phyloP scores from a whole-genome alignment of 1,139 yeast species.

The Debaryomyces sp. region DNA sequence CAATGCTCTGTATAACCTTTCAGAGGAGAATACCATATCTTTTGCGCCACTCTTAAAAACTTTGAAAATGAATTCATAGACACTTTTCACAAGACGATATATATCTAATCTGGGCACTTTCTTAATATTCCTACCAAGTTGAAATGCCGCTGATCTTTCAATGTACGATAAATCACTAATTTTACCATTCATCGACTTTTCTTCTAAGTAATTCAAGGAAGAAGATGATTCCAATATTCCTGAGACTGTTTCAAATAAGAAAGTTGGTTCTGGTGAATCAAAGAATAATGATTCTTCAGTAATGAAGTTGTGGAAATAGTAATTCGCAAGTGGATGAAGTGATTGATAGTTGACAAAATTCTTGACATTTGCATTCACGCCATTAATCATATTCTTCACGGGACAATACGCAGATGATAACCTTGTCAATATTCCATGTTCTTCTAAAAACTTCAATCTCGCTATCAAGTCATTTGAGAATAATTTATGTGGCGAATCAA shows the following conservation, averaged over 20 bases:
- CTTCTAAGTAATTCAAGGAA: conserved; percentile 25
- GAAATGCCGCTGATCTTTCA: conserved; percentile 70
- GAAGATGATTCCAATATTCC: conserved; percentile 23
- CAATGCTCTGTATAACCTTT: conserved; percentile 29
- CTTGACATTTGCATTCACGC: not conserved
- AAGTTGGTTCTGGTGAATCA: conserved; percentile 32
- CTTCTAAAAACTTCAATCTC: conserved; percentile 6
- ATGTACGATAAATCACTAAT: conserved; percentile 58
- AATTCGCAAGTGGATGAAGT: conserved; percentile 34
- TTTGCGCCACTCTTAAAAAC: conserved; percentile 21
- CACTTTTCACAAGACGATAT: conserved; percentile 43
- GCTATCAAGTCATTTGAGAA: conserved; percentile 5
- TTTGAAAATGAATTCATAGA: conserved; percentile 33
- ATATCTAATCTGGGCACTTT: conserved; percentile 58
- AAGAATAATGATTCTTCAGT: conserved; percentile 13
- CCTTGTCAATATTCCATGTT: conserved; percentile 14
- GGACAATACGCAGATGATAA: conserved; percentile 18
- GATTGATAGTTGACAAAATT: conserved; percentile 21
- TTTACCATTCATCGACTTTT: conserved; percentile 47
- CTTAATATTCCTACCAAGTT: conserved; percentile 60
- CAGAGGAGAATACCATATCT: conserved; percentile 13
- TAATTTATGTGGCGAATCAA: conserved; percentile 12
- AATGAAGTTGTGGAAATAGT: conserved; percentile 19
- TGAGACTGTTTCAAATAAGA: conserved; percentile 32
- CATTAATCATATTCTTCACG: conserved; percentile 5